Percentiles rank a stretch among this genome's conserved stretches.
Evolutionary conservation across 441 rosid genomes (phyloP).

Genomic region (Adansonia grandidieri): DNA sequence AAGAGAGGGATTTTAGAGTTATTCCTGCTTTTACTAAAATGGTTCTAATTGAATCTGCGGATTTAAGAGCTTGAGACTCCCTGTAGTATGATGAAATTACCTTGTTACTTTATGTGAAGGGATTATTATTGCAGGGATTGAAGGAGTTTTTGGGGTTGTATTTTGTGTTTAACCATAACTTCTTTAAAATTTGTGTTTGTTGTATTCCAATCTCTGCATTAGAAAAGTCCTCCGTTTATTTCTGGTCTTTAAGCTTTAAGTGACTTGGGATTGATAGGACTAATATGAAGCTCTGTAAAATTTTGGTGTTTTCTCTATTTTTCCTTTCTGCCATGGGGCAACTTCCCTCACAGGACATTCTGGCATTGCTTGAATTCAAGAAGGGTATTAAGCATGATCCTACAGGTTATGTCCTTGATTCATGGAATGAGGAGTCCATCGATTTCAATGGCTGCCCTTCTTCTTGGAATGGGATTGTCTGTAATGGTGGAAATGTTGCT

Average conservation of each 20-base stretch:
- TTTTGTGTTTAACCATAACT: constrained; percentile 21
- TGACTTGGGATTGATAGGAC: constrained; percentile 30
- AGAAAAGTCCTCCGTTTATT: constrained; percentile 23
- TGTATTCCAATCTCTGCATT: constrained; percentile 31
- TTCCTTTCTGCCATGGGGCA: constrained; percentile 70
- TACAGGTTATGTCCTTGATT: constrained; percentile 81
- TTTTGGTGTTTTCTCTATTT: constrained; percentile 50
- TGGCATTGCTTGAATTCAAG: constrained; percentile 92
- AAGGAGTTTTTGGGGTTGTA: constrained; percentile 22
- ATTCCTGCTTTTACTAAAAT: constrained; percentile 22
- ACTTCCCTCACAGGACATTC: constrained; percentile 95
- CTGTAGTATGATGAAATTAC: constrained; percentile 15
- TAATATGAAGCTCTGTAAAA: constrained; percentile 59
- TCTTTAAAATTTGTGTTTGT: constrained; percentile 33
- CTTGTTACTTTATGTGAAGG: constrained; percentile 27
- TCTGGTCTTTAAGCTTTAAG: constrained; percentile 23
- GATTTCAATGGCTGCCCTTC: constrained; percentile 96
- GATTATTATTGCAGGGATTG: constrained; percentile 17
- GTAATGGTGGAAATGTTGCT: constrained; percentile 91
- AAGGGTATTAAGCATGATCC: constrained; percentile 95
- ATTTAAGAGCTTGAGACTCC: constrained; percentile 19
- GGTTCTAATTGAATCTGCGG: constrained; percentile 28
- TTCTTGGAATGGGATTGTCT: constrained; percentile 94
- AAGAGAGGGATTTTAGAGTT: constrained; percentile 23
- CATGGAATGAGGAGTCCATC: constrained; percentile 97